These are phyloP conservation scores for Acanthamoeba royreba DNA, from an alignment of 208 protist species.

Conservation along the genomic window DNA sequence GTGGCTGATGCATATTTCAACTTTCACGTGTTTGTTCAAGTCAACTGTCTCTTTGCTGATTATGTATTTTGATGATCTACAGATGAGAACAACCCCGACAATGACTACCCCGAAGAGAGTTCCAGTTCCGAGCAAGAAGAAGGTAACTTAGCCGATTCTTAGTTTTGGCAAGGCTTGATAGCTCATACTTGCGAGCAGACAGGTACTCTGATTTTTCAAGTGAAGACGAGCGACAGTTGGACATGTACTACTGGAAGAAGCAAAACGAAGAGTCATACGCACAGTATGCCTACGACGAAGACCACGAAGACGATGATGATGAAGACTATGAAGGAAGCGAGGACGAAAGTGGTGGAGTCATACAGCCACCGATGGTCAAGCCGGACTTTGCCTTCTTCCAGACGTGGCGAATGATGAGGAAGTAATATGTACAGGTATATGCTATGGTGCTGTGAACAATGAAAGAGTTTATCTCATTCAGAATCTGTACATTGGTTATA, in stretches of 20 bases:
- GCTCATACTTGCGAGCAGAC: not conserved
- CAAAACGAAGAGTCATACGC: not conserved
- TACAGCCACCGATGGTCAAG: not conserved
- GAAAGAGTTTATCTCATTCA: too few relatives aligned
- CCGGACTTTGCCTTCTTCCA: constrained; percentile 14
- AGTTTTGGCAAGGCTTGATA: too few relatives aligned
- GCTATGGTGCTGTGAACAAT: too few relatives aligned
- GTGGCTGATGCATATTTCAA: not conserved
- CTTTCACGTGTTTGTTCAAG: not conserved
- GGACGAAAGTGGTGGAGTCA: not conserved
- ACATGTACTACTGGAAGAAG: not conserved
- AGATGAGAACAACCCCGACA: constrained; percentile 13
- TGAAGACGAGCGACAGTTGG: not conserved
- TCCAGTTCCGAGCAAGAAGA: not conserved
- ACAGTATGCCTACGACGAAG: not conserved
- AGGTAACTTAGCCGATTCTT: not conserved
- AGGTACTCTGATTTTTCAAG: not conserved
- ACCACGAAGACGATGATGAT: not conserved
- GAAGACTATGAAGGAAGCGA: not conserved
- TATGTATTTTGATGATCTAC: not conserved
- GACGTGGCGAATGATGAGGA: not conserved
- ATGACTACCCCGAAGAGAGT: not conserved
- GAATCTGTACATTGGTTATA: too few relatives aligned
- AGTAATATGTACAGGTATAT: too few relatives aligned
- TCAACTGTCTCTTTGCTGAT: not conserved